phyloP scores from a whole-genome alignment of 768 basidiomycete genomes.

The Naganishia vishniacii region DNA sequence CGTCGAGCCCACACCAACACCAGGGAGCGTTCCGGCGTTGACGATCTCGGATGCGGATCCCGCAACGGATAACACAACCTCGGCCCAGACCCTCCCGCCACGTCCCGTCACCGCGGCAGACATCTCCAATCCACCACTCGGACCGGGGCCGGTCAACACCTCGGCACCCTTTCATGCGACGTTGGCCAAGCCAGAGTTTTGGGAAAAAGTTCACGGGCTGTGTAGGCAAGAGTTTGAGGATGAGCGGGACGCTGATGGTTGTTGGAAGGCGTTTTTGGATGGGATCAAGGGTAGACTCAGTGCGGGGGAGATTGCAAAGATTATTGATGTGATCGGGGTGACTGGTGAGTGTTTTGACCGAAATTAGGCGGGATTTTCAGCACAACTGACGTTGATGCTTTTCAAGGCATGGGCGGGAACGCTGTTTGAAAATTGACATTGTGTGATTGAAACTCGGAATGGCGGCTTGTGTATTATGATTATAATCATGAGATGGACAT shows the following conservation, averaged over 20 bases:
- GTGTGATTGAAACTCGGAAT: neutral
- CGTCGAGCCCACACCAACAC: conserved; percentile 26
- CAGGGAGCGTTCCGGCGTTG: conserved; percentile 32
- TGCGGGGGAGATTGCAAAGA: conserved; percentile 81
- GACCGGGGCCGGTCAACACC: conserved; percentile 43
- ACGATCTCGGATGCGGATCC: conserved; percentile 37
- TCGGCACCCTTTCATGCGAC: conserved; percentile 57
- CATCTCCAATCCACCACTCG: conserved; percentile 49
- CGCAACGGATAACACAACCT: conserved; percentile 35
- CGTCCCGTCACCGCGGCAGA: conserved; percentile 57
- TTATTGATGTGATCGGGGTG: conserved; percentile 79
- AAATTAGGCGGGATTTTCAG: neutral
- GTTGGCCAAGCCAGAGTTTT: conserved; percentile 74
- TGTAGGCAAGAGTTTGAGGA: conserved; percentile 63
- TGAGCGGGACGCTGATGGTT: conserved; percentile 61
- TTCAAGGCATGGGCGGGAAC: conserved; percentile 22
- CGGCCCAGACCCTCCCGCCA: conserved; percentile 60
- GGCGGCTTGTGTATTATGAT: too few species aligned
- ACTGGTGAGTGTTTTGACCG: conserved; percentile 53
- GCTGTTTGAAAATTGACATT: neutral
- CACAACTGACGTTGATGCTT: neutral
- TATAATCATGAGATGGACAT: neutral
- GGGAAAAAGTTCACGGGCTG: conserved; percentile 65
- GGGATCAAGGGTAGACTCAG: conserved; percentile 74
- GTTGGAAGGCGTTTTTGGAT: conserved; percentile 81